Evolutionary conservation across 179 eudicot genomes (phyloP), one percentile per base, ranked within the genome.

Genomic region (Gypsophila paniculata): DNA sequence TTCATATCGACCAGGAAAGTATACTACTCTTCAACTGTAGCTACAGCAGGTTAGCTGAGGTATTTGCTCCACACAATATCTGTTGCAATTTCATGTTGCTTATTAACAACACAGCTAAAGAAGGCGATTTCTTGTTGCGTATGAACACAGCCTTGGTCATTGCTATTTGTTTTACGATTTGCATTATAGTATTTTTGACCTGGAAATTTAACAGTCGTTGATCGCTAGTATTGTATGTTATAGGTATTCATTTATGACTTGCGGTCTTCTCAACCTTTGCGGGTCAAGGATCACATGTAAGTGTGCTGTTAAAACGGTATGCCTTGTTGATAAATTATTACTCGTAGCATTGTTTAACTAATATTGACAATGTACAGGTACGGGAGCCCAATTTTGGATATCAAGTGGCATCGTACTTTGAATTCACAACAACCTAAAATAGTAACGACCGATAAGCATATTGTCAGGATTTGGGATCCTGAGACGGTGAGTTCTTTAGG

Each of bases 401-500:
- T 94, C 34, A 94, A 88, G 79, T 94, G 96, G 97, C 99, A 94
- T 83, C 88, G 70, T 57, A 88, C 96, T 68, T 83, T 88, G 12
- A 92, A 94, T 82, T 82, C 91, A 8, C 85, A 87, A 74, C 65
- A 77, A 46, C 78, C 87, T 36, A 92, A 90, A 83, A 62, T 94
- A 49, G 84, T 94, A 63, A 88, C 94, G 44, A 80, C 90, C n/a
- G 99, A 94, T 76, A 79, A 79, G 63, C 94, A 88, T 66, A 80
- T 90, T 71, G 97, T 92, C 78, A 83, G 97, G 77, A 76, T 92
- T 70, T 94, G 97, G 99, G 97, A 94, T 86, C 97, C 96, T 62
- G 91, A 90, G 21, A 88, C 99, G 70, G 99, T 94, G 85, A 75
- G 88, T 61, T 60, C 11, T 48, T 61, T 61, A 17, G 32, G 49